A percentile compares a stretch with the other conserved stretches of the same genome.
phyloP scores from a whole-genome alignment of 352 stramenopile genomes.

The Pythium rishiriense region DNA sequence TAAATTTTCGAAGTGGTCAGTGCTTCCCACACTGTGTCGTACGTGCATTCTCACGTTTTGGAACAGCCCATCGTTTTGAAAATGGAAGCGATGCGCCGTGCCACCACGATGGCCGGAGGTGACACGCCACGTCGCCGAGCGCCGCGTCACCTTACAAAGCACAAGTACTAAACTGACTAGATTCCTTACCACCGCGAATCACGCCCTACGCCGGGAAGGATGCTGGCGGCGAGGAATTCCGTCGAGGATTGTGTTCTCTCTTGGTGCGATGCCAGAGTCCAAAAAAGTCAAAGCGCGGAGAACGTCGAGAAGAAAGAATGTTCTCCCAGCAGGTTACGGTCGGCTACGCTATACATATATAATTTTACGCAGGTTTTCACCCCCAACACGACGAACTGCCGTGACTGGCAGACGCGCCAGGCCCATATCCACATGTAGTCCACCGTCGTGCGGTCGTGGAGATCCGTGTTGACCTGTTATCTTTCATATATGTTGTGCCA shows the following conservation, averaged over 20 bases:
- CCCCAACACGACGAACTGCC: conserved; percentile 10
- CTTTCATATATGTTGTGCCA: conserved; percentile 19
- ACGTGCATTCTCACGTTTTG: too few relatives aligned
- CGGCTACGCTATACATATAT: conserved; percentile 17
- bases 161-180: neutral
- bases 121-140: neutral
- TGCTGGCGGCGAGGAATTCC: neutral
- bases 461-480: conserved; percentile 4
- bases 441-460: conserved; percentile 10
- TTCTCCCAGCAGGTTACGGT: conserved; percentile 10
- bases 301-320: conserved; percentile 4
- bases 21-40: neutral
- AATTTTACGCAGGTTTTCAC: conserved; percentile 5
- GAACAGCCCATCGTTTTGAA: neutral
- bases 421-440: conserved; percentile 18
- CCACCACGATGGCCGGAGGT: neutral
- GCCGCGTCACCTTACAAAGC: neutral
- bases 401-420: conserved; percentile 13
- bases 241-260: neutral
- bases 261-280: neutral
- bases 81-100: neutral
- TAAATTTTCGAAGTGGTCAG: conserved; percentile 19
- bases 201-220: neutral
- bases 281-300: neutral
- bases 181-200: neutral